Conservation (phyloP, 345 rosid genomes). For the Syzygium aromaticum region DNA sequence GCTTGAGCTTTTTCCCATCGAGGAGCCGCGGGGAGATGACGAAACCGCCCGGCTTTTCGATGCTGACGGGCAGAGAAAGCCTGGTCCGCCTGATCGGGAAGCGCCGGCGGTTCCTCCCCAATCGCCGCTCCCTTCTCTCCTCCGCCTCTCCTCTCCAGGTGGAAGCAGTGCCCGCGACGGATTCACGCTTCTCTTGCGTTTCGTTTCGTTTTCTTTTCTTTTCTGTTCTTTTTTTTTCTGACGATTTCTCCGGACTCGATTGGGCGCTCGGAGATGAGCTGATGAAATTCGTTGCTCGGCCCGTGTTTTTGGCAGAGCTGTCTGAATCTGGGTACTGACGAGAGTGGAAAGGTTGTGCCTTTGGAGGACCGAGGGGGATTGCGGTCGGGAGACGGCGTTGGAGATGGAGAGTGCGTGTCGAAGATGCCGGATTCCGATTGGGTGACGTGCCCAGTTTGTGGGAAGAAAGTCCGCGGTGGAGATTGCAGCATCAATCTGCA, state of each 20-base stretch:
- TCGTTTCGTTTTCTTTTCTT: no score
- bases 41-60: background rate
- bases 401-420: background rate
- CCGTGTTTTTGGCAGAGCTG: constrained; percentile 16
- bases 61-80: constrained; percentile 73
- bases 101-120: constrained; percentile 64
- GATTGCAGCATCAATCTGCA: constrained; percentile 45
- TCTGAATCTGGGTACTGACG: constrained; percentile 22
- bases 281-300: background rate
- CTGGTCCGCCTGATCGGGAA: constrained; percentile 61
- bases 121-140: constrained; percentile 42
- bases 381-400: background rate
- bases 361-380: background rate
- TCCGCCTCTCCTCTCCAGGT: constrained; percentile 24
- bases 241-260: background rate
- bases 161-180: background rate
- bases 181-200: no score
- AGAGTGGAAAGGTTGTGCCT: background rate
- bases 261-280: background rate
- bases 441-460: constrained; percentile 48
- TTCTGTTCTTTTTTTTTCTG: background rate
- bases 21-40: background rate
- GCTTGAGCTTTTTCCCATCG: background rate
- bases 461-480: constrained; percentile 27
- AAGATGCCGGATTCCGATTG: constrained; percentile 4